Conservation (phyloP, 2,329 filamentous ascomycete species). For the Talaromyces albobiverticillius region DNA sequence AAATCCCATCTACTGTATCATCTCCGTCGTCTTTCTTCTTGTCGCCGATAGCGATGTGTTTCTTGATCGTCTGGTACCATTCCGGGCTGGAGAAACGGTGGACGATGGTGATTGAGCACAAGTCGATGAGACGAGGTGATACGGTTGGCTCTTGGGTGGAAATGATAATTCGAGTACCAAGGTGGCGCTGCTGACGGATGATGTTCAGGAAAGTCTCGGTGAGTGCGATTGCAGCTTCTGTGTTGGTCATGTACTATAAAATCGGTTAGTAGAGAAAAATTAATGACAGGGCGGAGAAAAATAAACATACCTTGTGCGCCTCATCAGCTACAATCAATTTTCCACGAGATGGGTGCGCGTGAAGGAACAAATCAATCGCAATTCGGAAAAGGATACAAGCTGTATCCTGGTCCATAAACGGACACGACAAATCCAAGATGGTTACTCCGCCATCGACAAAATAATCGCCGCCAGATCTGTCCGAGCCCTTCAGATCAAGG, state of each 20-base stretch:
- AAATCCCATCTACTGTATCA: conserved; percentile 14
- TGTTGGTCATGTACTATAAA: conserved; percentile 54
- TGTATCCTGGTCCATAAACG: conserved; percentile 63
- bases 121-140: conserved; percentile 64
- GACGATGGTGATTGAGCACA: conserved; percentile 69
- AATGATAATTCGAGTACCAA: conserved; percentile 65
- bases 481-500: conserved; percentile 15
- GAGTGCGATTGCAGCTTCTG: conserved; percentile 52
- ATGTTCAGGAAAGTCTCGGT: conserved; percentile 61
- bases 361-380: conserved; percentile 64
- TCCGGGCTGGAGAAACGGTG: conserved; percentile 68
- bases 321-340: conserved; percentile 70
- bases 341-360: conserved; percentile 50
- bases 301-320: conserved; percentile 65
- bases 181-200: conserved; percentile 69
- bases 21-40: neutral
- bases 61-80: conserved; percentile 54
- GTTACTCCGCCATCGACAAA: conserved; percentile 43
- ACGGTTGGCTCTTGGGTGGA: conserved; percentile 77
- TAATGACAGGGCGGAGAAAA: conserved; percentile 21
- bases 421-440: conserved; percentile 71
- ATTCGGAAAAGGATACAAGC: conserved; percentile 73
- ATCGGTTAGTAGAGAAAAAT: conserved; percentile 29
- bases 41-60: conserved; percentile 44
- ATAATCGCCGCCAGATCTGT: conserved; percentile 10